phyloP scores from a whole-genome alignment of 75 land plant species.

The Larix kaempferi region DNA sequence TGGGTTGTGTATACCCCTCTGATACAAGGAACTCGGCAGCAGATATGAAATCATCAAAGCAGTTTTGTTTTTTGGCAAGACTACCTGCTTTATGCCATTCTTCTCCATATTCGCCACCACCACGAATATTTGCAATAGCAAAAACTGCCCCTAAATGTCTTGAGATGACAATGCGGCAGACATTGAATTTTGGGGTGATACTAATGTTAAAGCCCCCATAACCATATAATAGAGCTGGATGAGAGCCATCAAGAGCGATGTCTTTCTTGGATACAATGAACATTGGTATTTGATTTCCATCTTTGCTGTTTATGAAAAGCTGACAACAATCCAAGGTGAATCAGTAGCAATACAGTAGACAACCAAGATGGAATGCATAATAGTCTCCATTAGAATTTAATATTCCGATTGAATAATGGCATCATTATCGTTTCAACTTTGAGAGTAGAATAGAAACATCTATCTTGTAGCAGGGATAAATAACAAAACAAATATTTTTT shows the following conservation, averaged over 20 bases:
- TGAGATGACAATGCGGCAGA: constrained; percentile 45
- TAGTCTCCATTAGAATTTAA: too few species aligned
- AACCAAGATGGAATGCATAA: too few species aligned
- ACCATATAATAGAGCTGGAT: constrained; percentile 83
- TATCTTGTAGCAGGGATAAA: too few species aligned
- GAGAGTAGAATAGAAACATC: too few species aligned
- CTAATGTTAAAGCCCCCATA: constrained; percentile 93
- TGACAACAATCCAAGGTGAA: constrained; percentile 13
- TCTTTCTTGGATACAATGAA: constrained; percentile 79
- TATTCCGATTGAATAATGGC: too few species aligned
- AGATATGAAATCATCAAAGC: constrained; percentile 96
- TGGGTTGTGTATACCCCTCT: constrained; percentile 76
- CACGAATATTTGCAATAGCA: constrained; percentile 91
- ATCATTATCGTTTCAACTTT: too few species aligned
- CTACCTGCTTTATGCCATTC: constrained; percentile 97
- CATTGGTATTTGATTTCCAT: constrained; percentile 90
- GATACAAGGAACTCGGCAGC: constrained; percentile 76
- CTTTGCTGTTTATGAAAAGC: constrained; percentile 84
- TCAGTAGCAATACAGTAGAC: neutral
- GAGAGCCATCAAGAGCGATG: constrained; percentile 56
- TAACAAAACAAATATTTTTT: too few species aligned
- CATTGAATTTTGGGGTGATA: constrained; percentile 80
- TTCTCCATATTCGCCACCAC: constrained; percentile 99
- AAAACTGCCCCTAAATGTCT: constrained; percentile 64
- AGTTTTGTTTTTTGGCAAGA: constrained; percentile 83